These are phyloP conservation scores for Penicillium coffeae DNA, from an alignment of 495 filamentous ascomycete species.

Conservation along the genomic window DNA sequence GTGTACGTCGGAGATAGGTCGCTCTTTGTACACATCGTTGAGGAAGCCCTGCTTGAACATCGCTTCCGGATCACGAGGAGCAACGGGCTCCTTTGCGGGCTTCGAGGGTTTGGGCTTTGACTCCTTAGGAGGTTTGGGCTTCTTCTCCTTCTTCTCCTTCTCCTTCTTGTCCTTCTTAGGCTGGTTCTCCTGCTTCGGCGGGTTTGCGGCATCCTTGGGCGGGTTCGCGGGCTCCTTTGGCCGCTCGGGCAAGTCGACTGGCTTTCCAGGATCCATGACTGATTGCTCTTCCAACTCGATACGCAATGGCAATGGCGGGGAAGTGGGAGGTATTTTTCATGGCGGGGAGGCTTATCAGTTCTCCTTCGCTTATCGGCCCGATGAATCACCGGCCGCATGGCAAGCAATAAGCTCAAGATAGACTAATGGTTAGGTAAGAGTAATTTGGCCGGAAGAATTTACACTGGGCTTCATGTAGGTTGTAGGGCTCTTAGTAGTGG, in stretches of 20 bases:
- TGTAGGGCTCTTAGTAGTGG: too few relatives aligned
- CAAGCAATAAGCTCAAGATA: slow-evolving; percentile 13
- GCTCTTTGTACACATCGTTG: slow-evolving; percentile 72
- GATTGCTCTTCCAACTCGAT: slow-evolving; percentile 3
- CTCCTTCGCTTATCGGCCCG: slow-evolving; percentile 30
- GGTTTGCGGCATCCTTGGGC: slow-evolving; percentile 8
- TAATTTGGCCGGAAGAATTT: too few relatives aligned
- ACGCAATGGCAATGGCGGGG: slow-evolving; percentile 18
- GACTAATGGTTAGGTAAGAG: too few relatives aligned
- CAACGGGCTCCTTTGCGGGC: slow-evolving; percentile 31
- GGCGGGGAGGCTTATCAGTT: slow-evolving; percentile 30
- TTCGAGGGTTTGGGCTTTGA: slow-evolving; percentile 32
- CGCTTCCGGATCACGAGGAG: slow-evolving; percentile 55
- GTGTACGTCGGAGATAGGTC: slow-evolving; percentile 55
- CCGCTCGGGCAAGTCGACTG: slow-evolving; percentile 28
- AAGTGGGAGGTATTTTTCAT: slow-evolving; percentile 15
- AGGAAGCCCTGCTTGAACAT: slow-evolving; percentile 89
- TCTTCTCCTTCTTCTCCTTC: slow-evolving; percentile 57
- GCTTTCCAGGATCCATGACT: slow-evolving; percentile 29
- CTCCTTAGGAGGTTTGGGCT: slow-evolving; percentile 35
- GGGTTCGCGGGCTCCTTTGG: slow-evolving; percentile 21
- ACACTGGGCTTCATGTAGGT: too few relatives aligned
- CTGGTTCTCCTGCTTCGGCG: slow-evolving; percentile 26
- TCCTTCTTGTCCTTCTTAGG: slow-evolving; percentile 63
- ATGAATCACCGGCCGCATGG: slow-evolving; percentile 30